Conservation (phyloP, 2,329 filamentous ascomycete species). For the Trichoderma oligosporum region DNA sequence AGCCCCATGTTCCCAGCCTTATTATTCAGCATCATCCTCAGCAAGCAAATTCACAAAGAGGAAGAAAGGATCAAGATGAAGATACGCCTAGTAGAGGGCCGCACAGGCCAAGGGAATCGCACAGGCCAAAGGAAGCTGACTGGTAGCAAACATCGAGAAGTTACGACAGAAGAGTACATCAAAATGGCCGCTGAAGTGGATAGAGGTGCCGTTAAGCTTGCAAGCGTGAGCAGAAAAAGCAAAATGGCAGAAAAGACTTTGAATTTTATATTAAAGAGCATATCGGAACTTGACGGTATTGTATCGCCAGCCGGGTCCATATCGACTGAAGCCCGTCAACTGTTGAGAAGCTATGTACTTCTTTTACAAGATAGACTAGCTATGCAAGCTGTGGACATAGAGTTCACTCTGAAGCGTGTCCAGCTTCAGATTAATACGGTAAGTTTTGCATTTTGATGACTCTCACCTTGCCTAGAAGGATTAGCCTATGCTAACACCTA, state of each 20-base stretch:
- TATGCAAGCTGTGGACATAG: slow-evolving; percentile 38
- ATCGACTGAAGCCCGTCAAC: slow-evolving; percentile 16
- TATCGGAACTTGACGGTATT: slow-evolving; percentile 9
- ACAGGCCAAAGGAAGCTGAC: slow-evolving; percentile 32
- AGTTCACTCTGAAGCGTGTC: slow-evolving; percentile 36
- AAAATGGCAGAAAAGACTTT: slow-evolving; percentile 35
- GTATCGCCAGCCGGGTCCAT: neutral
- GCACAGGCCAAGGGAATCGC: slow-evolving; percentile 35
- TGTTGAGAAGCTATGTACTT: slow-evolving; percentile 29
- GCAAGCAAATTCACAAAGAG: slow-evolving; percentile 33
- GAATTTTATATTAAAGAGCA: slow-evolving; percentile 28
- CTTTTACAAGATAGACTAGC: slow-evolving; percentile 32
- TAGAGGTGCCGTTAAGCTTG: slow-evolving; percentile 35
- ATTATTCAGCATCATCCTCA: slow-evolving; percentile 33
- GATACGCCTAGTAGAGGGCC: slow-evolving; percentile 35
- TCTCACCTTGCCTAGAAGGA: neutral
- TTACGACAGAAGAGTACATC: slow-evolving; percentile 30
- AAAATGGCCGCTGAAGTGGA: slow-evolving; percentile 34
- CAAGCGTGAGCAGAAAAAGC: slow-evolving; percentile 37
- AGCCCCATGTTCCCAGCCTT: slow-evolving; percentile 38
- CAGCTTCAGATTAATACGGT: slow-evolving; percentile 40
- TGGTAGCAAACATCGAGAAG: slow-evolving; percentile 6
- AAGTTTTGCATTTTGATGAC: slow-evolving; percentile 19
- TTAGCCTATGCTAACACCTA: slow-evolving; percentile 11
- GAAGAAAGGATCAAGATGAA: slow-evolving; percentile 32